Evolutionary conservation across 805 yeast species (phyloP).

Genomic region (Candida sphagnicola): DNA sequence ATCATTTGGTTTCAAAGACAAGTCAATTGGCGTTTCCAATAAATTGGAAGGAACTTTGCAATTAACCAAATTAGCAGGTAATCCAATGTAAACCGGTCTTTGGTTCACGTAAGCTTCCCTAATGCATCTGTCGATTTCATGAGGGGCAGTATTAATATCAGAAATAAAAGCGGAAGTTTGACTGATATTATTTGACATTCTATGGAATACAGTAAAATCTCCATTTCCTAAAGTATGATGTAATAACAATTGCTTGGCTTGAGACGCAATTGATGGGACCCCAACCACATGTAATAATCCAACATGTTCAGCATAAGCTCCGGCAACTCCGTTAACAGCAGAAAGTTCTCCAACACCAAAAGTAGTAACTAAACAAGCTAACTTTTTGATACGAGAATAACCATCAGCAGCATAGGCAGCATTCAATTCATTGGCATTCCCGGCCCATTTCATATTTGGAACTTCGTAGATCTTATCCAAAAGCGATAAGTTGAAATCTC

Average conservation of each 20-base stretch:
- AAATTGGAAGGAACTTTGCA: conserved; percentile 51
- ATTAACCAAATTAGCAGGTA: conserved; percentile 80
- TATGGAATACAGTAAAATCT: conserved; percentile 54
- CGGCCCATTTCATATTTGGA: conserved; percentile 80
- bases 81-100: conserved; percentile 78
- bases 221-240: conserved; percentile 44
- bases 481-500: conserved; percentile 72
- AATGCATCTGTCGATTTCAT: conserved; percentile 69
- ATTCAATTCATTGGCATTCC: conserved; percentile 85
- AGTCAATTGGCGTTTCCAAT: conserved; percentile 63
- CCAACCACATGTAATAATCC: conserved; percentile 84
- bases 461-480: conserved; percentile 73
- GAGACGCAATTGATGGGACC: conserved; percentile 74
- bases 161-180: conserved; percentile 62
- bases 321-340: conserved; percentile 83
- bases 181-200: conserved; percentile 73
- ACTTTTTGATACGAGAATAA: conserved; percentile 75
- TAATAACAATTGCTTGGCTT: conserved; percentile 42
- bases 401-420: conserved; percentile 91
- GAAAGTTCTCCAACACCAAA: conserved; percentile 90
- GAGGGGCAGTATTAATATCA: conserved; percentile 63
- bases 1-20: conserved; percentile 40
- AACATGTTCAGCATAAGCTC: conserved; percentile 86
- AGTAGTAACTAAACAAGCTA: conserved; percentile 74
- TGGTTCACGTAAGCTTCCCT: conserved; percentile 66